Conservation (phyloP, 306 rosid genomes). For the Psophocarpus tetragonolobus region DNA sequence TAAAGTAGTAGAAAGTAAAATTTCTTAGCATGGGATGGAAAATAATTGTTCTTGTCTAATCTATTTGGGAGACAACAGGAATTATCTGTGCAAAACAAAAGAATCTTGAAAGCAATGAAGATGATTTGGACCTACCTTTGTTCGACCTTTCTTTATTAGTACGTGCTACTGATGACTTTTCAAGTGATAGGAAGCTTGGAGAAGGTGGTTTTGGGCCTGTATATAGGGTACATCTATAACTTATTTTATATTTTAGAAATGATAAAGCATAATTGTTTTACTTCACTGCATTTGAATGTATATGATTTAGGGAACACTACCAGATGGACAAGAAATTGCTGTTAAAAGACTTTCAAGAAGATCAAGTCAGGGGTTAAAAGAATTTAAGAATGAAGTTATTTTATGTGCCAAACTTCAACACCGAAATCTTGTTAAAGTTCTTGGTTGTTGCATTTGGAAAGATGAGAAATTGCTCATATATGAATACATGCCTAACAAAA, state of each 20-base stretch:
- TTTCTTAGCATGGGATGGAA: no score
- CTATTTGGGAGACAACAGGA: not conserved
- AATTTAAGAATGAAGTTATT: slow-evolving; percentile 1
- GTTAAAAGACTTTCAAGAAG: slow-evolving; percentile 31
- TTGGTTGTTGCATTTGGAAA: not conserved
- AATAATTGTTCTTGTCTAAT: not conserved
- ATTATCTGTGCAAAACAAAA: not conserved
- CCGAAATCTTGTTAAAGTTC: slow-evolving; percentile 13
- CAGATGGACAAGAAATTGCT: slow-evolving; percentile 20
- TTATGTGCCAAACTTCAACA: slow-evolving; percentile 18
- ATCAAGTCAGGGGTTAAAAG: slow-evolving; percentile 17
- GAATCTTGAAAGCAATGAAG: not conserved
- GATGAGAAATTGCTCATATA: not conserved
- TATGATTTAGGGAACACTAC: no score
- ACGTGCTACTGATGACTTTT: slow-evolving; percentile 31
- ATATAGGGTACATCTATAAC: slow-evolving; percentile 19
- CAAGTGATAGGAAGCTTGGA: slow-evolving; percentile 26
- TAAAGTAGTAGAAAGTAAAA: no score
- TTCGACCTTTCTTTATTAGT: slow-evolving; percentile 9
- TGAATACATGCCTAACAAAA: slow-evolving; percentile 14
- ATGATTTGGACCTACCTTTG: slow-evolving; percentile 27
- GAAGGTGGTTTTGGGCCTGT: slow-evolving; percentile 36
- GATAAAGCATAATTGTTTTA: not conserved
- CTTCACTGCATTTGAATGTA: no score
- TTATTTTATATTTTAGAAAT: not conserved